Percentiles rank a stretch among this genome's conserved stretches.
These are phyloP conservation scores for Recurvomyces mirabilis DNA, from an alignment of 495 filamentous ascomycete species.

Conservation along the genomic window DNA sequence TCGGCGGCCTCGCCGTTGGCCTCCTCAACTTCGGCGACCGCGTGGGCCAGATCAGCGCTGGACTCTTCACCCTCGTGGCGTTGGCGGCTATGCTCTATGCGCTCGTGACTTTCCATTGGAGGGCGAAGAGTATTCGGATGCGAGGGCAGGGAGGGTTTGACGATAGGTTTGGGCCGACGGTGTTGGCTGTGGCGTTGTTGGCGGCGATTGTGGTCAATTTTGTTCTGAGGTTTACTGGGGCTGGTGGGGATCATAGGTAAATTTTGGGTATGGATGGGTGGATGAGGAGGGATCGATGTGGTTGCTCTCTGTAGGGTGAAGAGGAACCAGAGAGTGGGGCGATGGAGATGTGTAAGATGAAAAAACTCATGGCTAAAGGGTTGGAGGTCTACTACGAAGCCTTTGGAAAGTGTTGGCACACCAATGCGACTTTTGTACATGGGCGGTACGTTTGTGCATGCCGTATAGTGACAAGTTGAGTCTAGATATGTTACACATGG, in stretches of 20 bases:
- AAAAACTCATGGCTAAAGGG: too few relatives aligned
- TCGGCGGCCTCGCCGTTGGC: constrained; percentile 88
- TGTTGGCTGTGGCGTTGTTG: constrained; percentile 72
- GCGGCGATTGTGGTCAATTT: constrained; percentile 90
- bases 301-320: too few relatives aligned
- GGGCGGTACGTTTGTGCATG: too few relatives aligned
- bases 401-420: too few relatives aligned
- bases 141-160: constrained; percentile 92
- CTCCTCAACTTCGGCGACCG: constrained; percentile 97
- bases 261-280: too few relatives aligned
- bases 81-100: constrained; percentile 96
- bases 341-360: too few relatives aligned
- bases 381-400: too few relatives aligned
- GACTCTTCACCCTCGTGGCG: constrained; percentile 85
- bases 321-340: too few relatives aligned
- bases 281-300: too few relatives aligned
- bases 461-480: too few relatives aligned
- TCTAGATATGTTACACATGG: too few relatives aligned
- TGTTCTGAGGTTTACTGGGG: constrained; percentile 64
- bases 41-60: constrained; percentile 81
- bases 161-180: constrained; percentile 83
- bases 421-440: too few relatives aligned
- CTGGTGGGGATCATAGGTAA: constrained; percentile 19
- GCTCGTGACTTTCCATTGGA: constrained; percentile 90
- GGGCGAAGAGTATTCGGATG: constrained; percentile 81